These are phyloP conservation scores for Neoscytalidium dimidiatum DNA, from an alignment of 2,329 filamentous ascomycete genomes.

Conservation along the genomic window DNA sequence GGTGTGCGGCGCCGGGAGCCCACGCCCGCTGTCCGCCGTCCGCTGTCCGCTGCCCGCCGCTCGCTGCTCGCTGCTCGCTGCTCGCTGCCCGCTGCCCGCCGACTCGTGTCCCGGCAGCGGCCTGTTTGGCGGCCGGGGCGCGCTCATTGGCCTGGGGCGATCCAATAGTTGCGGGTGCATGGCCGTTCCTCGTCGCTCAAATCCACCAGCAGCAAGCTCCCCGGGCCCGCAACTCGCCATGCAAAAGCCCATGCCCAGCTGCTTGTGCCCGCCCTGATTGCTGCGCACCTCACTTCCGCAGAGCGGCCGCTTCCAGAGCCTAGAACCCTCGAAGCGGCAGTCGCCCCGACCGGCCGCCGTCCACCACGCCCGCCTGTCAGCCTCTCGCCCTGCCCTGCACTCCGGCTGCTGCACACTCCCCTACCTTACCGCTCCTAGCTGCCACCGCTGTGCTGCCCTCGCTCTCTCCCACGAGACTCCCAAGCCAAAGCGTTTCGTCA, in stretches of 20 bases:
- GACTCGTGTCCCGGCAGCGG: constrained; percentile 2
- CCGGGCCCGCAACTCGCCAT: constrained; percentile 15
- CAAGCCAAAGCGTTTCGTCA: constrained; percentile 16
- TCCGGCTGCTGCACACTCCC: constrained; percentile 14
- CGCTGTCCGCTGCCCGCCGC: not conserved
- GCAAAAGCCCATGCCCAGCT: constrained; percentile 14
- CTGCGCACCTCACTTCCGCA: constrained; percentile 17
- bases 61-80: too few relatives aligned
- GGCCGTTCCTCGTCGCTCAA: constrained; percentile 14
- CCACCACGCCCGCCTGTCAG: constrained; percentile 8
- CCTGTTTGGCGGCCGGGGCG: constrained; percentile 8
- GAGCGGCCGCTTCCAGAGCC: constrained; percentile 15
- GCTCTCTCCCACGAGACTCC: not conserved
- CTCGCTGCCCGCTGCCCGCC: not conserved
- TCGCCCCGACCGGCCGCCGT: constrained; percentile 13
- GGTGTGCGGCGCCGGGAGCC: too few relatives aligned
- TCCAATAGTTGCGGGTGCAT: constrained; percentile 11
- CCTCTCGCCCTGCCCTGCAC: constrained; percentile 17
- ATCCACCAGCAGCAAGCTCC: not conserved
- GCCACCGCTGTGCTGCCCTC: constrained; percentile 10
- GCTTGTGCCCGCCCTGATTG: constrained; percentile 17
- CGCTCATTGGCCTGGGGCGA: constrained; percentile 13
- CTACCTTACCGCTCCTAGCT: constrained; percentile 8
- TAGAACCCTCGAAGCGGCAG: constrained; percentile 15
- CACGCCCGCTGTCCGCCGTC: not conserved